Conservation (phyloP, 371 early-diverging fungal genomes). For the Fennellomyces sp. region DNA sequence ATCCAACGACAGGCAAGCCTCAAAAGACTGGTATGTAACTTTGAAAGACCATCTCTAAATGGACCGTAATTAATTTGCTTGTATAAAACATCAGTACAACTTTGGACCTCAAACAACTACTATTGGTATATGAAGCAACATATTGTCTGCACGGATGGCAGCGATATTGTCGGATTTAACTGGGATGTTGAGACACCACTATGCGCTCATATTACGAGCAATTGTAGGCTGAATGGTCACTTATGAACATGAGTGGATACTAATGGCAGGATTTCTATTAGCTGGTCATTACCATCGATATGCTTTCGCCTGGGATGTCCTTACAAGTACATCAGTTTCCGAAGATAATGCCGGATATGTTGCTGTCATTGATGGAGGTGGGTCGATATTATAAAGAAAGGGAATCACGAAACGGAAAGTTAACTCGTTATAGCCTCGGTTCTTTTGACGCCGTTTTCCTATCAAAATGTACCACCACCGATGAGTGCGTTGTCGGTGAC, state of each 20-base stretch:
- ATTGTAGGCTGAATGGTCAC: constrained; percentile 6
- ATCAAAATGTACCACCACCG: constrained; percentile 94
- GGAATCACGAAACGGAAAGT: neutral
- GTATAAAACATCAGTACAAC: constrained; percentile 59
- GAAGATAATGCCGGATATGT: constrained; percentile 66
- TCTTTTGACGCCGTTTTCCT: constrained; percentile 84
- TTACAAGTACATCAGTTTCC: constrained; percentile 55
- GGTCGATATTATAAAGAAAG: neutral
- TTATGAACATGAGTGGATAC: neutral
- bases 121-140: constrained; percentile 96
- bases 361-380: constrained; percentile 80
- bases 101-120: constrained; percentile 94
- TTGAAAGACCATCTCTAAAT: neutral
- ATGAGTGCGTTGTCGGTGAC: constrained; percentile 68
- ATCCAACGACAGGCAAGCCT: constrained; percentile 16
- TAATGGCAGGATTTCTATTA: neutral
- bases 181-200: constrained; percentile 80
- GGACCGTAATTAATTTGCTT: neutral
- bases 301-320: constrained; percentile 60
- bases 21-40: constrained; percentile 33
- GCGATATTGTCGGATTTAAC: constrained; percentile 45
- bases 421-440: constrained; percentile 31
- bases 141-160: constrained; percentile 34
- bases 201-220: constrained; percentile 59
- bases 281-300: constrained; percentile 60